Percentiles rank a stretch among this genome's conserved stretches.
Conservation (phyloP, 805 yeast species). For the Kodamaea lidongshanica region DNA sequence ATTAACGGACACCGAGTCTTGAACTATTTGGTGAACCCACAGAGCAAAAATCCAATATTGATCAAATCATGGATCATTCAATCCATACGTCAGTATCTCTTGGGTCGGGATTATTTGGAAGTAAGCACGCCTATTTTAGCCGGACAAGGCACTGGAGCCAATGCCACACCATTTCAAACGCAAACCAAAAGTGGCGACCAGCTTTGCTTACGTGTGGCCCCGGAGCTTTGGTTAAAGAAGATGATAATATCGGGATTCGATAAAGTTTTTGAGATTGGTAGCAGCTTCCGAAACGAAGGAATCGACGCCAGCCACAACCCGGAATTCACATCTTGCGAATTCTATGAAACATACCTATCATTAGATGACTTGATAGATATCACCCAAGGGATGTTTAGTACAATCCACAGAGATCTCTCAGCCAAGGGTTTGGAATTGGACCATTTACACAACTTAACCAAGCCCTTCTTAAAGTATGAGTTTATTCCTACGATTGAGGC, state of each 20-base stretch:
- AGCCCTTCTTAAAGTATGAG: slow-evolving; percentile 40
- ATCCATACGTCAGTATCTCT: slow-evolving; percentile 53
- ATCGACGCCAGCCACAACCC: slow-evolving; percentile 91
- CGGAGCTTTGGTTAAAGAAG: slow-evolving; percentile 89
- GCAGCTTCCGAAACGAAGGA: slow-evolving; percentile 86
- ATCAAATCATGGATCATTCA: slow-evolving; percentile 53
- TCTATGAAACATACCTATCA: slow-evolving; percentile 67
- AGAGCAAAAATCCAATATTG: slow-evolving; percentile 40
- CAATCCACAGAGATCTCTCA: slow-evolving; percentile 30
- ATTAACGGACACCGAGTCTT: slow-evolving; percentile 65
- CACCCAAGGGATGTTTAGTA: slow-evolving; percentile 53
- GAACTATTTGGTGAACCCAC: slow-evolving; percentile 59
- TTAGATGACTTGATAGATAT: slow-evolving; percentile 59
- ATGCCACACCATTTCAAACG: slow-evolving; percentile 82
- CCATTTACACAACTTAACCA: slow-evolving; percentile 18
- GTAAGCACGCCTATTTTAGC: slow-evolving; percentile 86
- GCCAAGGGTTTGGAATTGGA: slow-evolving; percentile 2
- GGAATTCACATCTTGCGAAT: slow-evolving; percentile 87
- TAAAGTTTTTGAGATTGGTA: slow-evolving; percentile 80
- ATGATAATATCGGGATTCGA: slow-evolving; percentile 81
- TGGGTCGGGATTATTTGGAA: slow-evolving; percentile 55
- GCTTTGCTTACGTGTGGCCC: slow-evolving; percentile 78
- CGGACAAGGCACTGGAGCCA: slow-evolving; percentile 77
- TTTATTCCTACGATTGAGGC: slow-evolving; percentile 60
- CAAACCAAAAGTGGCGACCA: slow-evolving; percentile 27